Conservation (phyloP, 495 filamentous ascomycete genomes). For the Lophiostoma macrostomum region DNA sequence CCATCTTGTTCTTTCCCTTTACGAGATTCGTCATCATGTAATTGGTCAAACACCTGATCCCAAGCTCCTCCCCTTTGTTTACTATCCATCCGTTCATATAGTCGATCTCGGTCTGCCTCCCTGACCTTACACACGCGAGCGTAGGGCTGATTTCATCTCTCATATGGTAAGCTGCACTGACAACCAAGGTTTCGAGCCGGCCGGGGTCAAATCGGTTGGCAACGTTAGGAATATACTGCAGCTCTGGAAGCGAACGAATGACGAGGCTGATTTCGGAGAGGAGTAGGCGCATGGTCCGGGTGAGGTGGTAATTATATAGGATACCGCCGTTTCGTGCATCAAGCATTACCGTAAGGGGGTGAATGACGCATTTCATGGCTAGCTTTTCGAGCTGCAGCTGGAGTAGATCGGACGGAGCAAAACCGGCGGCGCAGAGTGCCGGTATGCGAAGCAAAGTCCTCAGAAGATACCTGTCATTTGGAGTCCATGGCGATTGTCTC, state of each 20-base stretch:
- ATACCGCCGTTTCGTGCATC: slow-evolving; percentile 72
- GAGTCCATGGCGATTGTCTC: too few relatives aligned
- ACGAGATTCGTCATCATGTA: slow-evolving; percentile 64
- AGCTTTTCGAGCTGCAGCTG: slow-evolving; percentile 73
- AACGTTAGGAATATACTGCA: slow-evolving; percentile 59
- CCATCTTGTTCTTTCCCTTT: slow-evolving; percentile 49
- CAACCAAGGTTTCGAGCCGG: slow-evolving; percentile 54
- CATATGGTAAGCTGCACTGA: slow-evolving; percentile 59
- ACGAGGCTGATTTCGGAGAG: slow-evolving; percentile 64
- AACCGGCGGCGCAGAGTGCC: slow-evolving; percentile 44
- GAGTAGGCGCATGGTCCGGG: slow-evolving; percentile 58
- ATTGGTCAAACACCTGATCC: slow-evolving; percentile 63
- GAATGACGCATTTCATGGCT: slow-evolving; percentile 74
- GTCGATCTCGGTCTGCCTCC: slow-evolving; percentile 69
- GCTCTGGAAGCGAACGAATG: slow-evolving; percentile 63
- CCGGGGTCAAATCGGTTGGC: slow-evolving; percentile 54
- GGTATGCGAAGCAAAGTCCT: slow-evolving; percentile 39
- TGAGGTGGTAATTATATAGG: slow-evolving; percentile 57
- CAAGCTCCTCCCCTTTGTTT: slow-evolving; percentile 62
- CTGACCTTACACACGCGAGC: slow-evolving; percentile 68
- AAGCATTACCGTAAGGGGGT: slow-evolving; percentile 74
- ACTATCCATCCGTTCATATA: slow-evolving; percentile 87
- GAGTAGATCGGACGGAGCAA: slow-evolving; percentile 52
- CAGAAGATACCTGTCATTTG: slow-evolving; percentile 38
- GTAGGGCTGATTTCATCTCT: slow-evolving; percentile 71